Conservation (phyloP, 139 green algal species). For the Microglena sp. region DNA sequence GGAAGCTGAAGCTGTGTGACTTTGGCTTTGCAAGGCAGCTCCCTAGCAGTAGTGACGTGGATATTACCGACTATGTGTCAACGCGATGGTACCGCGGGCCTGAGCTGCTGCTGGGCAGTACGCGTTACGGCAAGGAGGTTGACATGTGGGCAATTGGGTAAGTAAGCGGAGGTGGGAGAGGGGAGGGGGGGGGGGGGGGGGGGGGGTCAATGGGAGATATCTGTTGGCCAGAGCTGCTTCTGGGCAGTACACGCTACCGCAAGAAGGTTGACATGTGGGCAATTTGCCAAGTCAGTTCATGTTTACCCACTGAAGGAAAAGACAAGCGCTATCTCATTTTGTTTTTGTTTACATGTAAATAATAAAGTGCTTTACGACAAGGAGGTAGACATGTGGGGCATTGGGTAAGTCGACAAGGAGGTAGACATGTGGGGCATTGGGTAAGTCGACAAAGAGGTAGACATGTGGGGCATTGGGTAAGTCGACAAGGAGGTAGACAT, state of each 20-base stretch:
- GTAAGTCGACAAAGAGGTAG: too few species aligned
- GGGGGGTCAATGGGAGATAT: constrained; percentile 92
- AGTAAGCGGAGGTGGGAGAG: constrained; percentile 1
- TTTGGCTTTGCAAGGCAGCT: constrained; percentile 84
- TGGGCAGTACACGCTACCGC: constrained; percentile 68
- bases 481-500: too few species aligned
- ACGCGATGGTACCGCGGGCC: constrained; percentile 89
- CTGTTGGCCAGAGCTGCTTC: constrained; percentile 81
- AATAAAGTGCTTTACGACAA: too few species aligned
- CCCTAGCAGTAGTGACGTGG: constrained; percentile 21
- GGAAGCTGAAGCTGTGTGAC: constrained; percentile 83
- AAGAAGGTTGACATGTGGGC: constrained; percentile 81
- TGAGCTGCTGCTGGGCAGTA: constrained; percentile 82
- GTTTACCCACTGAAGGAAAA: too few species aligned
- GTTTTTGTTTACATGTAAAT: too few species aligned
- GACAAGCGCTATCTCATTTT: too few species aligned
- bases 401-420: too few species aligned
- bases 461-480: too few species aligned
- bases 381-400: too few species aligned
- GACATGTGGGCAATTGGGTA: constrained; percentile 84
- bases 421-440: too few species aligned
- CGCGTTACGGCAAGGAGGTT: constrained; percentile 65
- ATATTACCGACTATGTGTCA: constrained; percentile 85
- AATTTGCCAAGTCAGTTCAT: constrained; percentile 55
- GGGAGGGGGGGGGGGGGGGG: neutral